These are phyloP conservation scores for Cordyceps fumosorosea DNA, from an alignment of 2,329 filamentous ascomycete genomes.

Conservation along the genomic window DNA sequence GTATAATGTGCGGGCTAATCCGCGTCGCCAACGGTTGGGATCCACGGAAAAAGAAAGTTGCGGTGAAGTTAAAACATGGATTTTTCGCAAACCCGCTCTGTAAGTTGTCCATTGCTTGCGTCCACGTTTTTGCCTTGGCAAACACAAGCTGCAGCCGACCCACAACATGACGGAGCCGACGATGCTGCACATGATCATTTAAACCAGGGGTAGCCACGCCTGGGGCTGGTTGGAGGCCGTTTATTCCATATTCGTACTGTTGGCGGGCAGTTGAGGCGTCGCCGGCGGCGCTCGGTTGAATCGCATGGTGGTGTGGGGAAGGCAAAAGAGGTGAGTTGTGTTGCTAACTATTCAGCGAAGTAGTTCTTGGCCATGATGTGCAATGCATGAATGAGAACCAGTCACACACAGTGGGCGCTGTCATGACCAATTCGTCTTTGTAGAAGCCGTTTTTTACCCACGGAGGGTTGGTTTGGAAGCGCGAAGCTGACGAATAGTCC, in stretches of 20 bases:
- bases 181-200: conserved; percentile 12
- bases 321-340: not conserved
- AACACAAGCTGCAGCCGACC: not conserved
- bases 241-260: not conserved
- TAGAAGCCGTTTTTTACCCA: no score
- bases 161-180: not conserved
- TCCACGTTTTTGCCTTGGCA: not conserved
- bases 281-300: conserved; percentile 9
- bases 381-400: no score
- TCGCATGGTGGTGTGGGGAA: conserved; percentile 7
- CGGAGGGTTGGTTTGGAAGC: no score
- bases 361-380: not conserved
- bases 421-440: no score
- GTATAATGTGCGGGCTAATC: not conserved
- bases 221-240: not conserved
- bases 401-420: no score
- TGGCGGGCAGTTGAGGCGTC: conserved; percentile 2
- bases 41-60: not conserved
- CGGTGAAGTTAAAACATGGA: not conserved
- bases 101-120: not conserved
- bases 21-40: not conserved
- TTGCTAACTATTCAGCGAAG: not conserved
- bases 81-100: not conserved
- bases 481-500: no score
- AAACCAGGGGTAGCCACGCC: not conserved